Evolutionary conservation across 768 basidiomycete genomes (phyloP).

Genomic region (Podaxis sp.): DNA sequence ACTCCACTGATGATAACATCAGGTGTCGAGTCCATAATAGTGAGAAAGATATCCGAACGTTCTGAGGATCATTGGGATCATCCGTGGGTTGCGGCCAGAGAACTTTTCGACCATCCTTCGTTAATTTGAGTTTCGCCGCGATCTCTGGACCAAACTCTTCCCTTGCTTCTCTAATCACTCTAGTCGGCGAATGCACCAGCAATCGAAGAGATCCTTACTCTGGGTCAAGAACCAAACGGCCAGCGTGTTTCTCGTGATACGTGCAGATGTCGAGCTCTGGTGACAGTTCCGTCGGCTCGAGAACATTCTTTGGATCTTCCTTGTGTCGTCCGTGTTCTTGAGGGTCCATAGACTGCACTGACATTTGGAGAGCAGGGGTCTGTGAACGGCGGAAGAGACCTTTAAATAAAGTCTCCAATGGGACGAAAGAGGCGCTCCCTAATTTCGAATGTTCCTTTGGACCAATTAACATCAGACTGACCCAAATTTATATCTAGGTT

Average conservation of each 20-base stretch:
- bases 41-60: conserved; percentile 16
- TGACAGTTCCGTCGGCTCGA: neutral
- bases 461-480: neutral
- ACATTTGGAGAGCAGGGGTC: neutral
- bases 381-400: neutral
- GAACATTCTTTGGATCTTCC: neutral
- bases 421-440: neutral
- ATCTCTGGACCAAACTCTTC: conserved; percentile 55
- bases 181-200: neutral
- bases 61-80: conserved; percentile 58
- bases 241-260: conserved; percentile 53
- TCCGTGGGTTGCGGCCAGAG: conserved; percentile 70
- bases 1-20: conserved; percentile 33
- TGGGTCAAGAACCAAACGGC: conserved; percentile 59
- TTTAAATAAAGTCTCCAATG: neutral
- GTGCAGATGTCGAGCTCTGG: conserved; percentile 28
- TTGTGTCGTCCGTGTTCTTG: neutral
- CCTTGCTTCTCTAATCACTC: conserved; percentile 46
- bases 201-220: conserved; percentile 33
- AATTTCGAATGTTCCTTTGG: neutral
- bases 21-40: neutral
- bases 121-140: conserved; percentile 52
- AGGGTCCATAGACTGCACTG: neutral
- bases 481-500: neutral
- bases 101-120: conserved; percentile 50